Base-by-base conservation (phyloP, 2,329 filamentous ascomycete species). In the Apiospora phragmitis region DNA sequence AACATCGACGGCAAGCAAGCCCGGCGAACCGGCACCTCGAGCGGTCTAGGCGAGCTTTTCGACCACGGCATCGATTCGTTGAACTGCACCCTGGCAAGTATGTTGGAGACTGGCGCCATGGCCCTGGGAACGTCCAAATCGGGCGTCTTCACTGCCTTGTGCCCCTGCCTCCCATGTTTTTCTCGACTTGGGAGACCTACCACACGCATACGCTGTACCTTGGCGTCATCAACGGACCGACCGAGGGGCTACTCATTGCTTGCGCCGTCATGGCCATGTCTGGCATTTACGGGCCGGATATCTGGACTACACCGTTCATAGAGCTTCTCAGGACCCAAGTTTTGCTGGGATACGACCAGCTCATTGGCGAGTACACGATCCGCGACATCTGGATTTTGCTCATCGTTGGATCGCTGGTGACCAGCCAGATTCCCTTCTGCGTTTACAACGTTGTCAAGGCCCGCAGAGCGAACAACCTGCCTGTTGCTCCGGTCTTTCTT, bases 121-220 rank as follows among this genome's bases (percentile, higher is more conserved):
- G 95, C 93, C 35, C 88, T 97, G 68, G 96, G 96, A 51, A 90
- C 93, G 4, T 94, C 93, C 24, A 91, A 91, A 73, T 90, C 94
- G 26, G 96, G 96, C 74, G 92, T 96, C 70, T 97, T 97, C 80
- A 98, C 96, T 0, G 94, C 95, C 1, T 85, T 99, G 59, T 91
- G 95, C 72, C 96, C 96, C 1, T 97, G 94, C 76, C 85, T 99
- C 62, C 96, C 72, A 99, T 99, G 96, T 99, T 97, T 86, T 98
- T 99, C 84, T 98, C 95, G 3, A 99, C 96, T 1, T 99, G 96
- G 96, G 96, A 99, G 84, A 99, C 96, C 0, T 99, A 98, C 81
- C 96, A 99, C 83, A 98, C 96, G 6, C 96, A 99, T 81, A 98
- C 96, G 0, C 86, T 99, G 7, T 99, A 97, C 81, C 90, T 99